These are phyloP conservation scores for Penicillium sclerotigenum DNA, from an alignment of 2,329 filamentous ascomycete species.

Conservation along the genomic window DNA sequence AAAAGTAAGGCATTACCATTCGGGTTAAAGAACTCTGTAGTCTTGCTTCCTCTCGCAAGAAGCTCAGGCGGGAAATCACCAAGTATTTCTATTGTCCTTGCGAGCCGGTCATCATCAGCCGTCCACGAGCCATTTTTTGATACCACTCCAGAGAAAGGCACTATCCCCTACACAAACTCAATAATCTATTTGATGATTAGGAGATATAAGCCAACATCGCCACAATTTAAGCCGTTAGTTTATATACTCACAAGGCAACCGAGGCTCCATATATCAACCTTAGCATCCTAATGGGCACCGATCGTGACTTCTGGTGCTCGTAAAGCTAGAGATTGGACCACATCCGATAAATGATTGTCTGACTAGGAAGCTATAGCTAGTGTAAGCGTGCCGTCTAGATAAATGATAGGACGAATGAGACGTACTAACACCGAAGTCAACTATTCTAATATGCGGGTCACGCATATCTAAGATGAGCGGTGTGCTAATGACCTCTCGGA, in stretches of 20 bases:
- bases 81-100: conserved; percentile 25
- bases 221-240: conserved; percentile 20
- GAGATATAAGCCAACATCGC: not conserved
- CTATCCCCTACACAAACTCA: conserved; percentile 21
- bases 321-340: not conserved
- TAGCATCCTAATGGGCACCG: conserved; percentile 24
- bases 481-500: conserved; percentile 25
- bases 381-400: not conserved
- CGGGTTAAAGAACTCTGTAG: conserved; percentile 21
- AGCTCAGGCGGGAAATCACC: conserved; percentile 23
- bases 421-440: not conserved
- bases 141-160: conserved; percentile 23
- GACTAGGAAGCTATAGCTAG: not conserved
- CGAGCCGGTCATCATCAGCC: conserved; percentile 26
- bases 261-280: conserved; percentile 32
- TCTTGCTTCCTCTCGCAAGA: conserved; percentile 15
- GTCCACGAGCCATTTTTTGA: conserved; percentile 26
- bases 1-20: conserved; percentile 3
- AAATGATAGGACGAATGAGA: not conserved
- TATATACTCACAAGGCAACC: conserved; percentile 28
- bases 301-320: conserved; percentile 10
- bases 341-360: not conserved
- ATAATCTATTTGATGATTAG: not conserved
- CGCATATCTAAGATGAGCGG: conserved; percentile 20
- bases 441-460: not conserved